Base-by-base conservation (phyloP, 2,329 filamentous ascomycete species). In the Penicillium sp. region DNA sequence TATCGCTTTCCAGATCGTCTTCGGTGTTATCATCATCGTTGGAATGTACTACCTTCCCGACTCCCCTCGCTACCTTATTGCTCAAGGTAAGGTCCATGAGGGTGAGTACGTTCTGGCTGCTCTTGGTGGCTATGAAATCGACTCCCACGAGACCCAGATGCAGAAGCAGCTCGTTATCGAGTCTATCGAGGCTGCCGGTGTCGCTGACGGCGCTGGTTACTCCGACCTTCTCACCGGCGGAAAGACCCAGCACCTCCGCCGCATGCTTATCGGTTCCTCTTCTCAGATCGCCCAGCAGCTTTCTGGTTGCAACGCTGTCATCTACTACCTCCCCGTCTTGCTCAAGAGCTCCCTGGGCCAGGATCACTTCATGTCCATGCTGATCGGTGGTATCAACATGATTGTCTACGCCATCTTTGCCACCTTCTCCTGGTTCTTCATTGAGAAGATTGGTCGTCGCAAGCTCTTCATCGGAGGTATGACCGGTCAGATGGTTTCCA, bases 111-210 rank as follows among this genome's bases (percentile, higher is more conserved):
- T 82, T 13, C 76, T 83, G 31, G 78, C 80, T 11, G 79, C 79
- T 5, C 75, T 83, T 5, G 72, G 72, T 44, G 78, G 77, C 10
- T 67, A 69, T 22, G 62, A 81, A 44, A 57, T 81, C 5, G 78
- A 85, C 44, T 79, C 82, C 58, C 73, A 77, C 8, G 81, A 87
- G 64, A 85, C 85, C 3, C 76, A 80, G 43, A 65, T 80, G 9
- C 83, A 89, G 70, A 80, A 82, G 62, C 82, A 86, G 49, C 84
- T 88, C 1, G 86, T 89, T n/a, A 73, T 84, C n/a, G 88, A 92
- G 63, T 85, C 82, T 1, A 84, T 89, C 57, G 77, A 79, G 39
- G 82, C 82, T 86, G 86, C 3, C 83, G 86, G 83, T 85, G 61
- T 71, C 48, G 67, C 75, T 43, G 74, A 78, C 22, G 78, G 79